Base-by-base conservation (phyloP, 768 basidiomycete genomes). In the Gelatoporia subvermispora region DNA sequence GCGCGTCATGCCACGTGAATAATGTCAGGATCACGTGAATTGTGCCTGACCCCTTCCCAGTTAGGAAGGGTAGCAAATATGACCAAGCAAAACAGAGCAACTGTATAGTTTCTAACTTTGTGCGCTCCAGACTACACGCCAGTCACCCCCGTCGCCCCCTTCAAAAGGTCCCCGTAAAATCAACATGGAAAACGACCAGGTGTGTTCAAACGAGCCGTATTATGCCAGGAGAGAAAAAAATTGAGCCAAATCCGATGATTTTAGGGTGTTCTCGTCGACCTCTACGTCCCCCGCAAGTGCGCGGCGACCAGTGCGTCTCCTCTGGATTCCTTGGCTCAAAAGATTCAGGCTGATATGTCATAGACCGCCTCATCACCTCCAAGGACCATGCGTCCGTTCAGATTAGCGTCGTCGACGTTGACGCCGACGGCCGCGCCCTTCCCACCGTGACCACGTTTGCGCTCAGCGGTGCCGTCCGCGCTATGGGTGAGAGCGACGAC, bases 241-340 rank as follows among this genome's bases (percentile, higher is more conserved):
- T 31, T 31, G 28, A 31, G 13, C 7, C 24, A 43, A 34, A 41
- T 23, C 45, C 16, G 4, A 45, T 38, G 35, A 34, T 49, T 57
- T 35, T 54, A 96, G 91, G 95, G 96, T 74, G 78, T 90, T 68
- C 94, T 99, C 70, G 96, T 99, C 67, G 96, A 98, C 80, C 93
- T 99, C 73, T 99, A 99, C 77, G 94, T 98, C 66, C 96, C 96
- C 72, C 91, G 96, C 81, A 98, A 98, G 74, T 98, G 96, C 71
- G 83, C 93, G 67, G 93, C 94, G 47, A 95, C 93, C 61, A 94
- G 93, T 96, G 65, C 67, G 90, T 82, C 50, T 51, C 28, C 28
- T 31, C 28, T 31, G 28, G 28, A 13, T 31, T 31, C 28, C 13
- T 7, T 13, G 28, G 28, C 28, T 31, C 7, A 31, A 31, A 13